These are phyloP conservation scores for Podila epicladia DNA, from an alignment of 192 early-diverging fungal species.

Conservation along the genomic window DNA sequence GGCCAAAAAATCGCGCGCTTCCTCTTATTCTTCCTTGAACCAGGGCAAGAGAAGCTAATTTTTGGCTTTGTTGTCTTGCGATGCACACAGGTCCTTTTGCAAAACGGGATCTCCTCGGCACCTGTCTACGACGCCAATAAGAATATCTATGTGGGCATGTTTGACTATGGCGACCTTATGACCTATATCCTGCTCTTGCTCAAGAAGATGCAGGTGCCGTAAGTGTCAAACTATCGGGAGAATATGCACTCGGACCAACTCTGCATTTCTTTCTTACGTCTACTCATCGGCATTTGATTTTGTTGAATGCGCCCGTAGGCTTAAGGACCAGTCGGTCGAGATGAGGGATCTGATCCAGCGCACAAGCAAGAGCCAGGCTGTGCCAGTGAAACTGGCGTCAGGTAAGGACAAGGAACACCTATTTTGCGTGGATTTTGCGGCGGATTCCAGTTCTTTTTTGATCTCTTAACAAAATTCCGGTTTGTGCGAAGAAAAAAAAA, in stretches of 20 bases:
- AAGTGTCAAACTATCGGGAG: conserved; percentile 13
- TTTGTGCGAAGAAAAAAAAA: background rate
- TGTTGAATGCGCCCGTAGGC: background rate
- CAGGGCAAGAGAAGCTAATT: background rate
- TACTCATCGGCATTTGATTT: background rate
- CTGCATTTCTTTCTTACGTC: background rate
- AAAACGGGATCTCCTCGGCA: conserved; percentile 81
- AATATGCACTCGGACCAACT: conserved; percentile 2
- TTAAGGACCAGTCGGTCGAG: conserved; percentile 59
- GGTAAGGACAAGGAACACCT: conserved; percentile 40
- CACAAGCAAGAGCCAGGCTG: conserved; percentile 57
- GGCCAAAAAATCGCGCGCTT: conserved; percentile 1
- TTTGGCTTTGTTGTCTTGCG: background rate
- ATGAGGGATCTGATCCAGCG: conserved; percentile 64
- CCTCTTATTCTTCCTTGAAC: no score
- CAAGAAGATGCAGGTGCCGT: conserved; percentile 57
- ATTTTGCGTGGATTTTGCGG: background rate
- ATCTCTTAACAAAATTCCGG: background rate
- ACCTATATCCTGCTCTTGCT: conserved; percentile 76
- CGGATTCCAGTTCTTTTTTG: no score
- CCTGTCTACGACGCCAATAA: conserved; percentile 74
- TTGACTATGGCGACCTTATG: conserved; percentile 87
- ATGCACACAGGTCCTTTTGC: conserved; percentile 59
- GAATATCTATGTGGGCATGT: conserved; percentile 82
- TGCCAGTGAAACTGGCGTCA: conserved; percentile 71